Conservation (phyloP, 202 grass and related monocot species). For the Elaeis oleifera region DNA sequence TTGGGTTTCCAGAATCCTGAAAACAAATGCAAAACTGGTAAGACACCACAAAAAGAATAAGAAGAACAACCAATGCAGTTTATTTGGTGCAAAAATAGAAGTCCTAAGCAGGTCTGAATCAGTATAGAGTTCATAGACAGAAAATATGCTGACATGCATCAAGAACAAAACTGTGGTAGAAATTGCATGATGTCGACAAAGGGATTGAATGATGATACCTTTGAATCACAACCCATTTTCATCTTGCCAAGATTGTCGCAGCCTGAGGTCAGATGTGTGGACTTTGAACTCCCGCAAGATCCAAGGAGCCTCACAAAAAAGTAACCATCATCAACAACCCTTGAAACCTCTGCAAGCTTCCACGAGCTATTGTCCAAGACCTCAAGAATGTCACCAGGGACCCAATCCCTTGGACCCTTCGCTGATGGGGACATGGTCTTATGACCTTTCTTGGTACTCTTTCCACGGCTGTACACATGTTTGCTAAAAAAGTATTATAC, state of each 20-base stretch:
- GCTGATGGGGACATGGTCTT: conserved; percentile 40
- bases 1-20: conserved; percentile 35
- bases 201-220: conserved; percentile 28
- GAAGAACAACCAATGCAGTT: too few relatives aligned
- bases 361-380: conserved; percentile 68
- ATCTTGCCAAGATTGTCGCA: conserved; percentile 51
- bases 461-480: conserved; percentile 26
- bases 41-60: too few relatives aligned
- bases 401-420: conserved; percentile 29
- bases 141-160: too few relatives aligned
- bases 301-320: conserved; percentile 49
- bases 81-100: too few relatives aligned
- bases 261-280: conserved; percentile 37
- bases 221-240: conserved; percentile 45
- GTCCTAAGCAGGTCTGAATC: too few relatives aligned
- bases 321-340: conserved; percentile 26
- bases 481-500: conserved; percentile 29
- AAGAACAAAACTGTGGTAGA: neutral
- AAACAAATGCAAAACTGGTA: conserved; percentile 7
- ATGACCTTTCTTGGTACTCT: conserved; percentile 57
- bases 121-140: too few relatives aligned
- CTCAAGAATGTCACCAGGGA: conserved; percentile 50
- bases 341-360: conserved; percentile 53
- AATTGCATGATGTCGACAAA: conserved; percentile 16
- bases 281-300: conserved; percentile 37